phyloP scores from a whole-genome alignment of 108 stramenopile species.

The Nitzschia sp. region DNA sequence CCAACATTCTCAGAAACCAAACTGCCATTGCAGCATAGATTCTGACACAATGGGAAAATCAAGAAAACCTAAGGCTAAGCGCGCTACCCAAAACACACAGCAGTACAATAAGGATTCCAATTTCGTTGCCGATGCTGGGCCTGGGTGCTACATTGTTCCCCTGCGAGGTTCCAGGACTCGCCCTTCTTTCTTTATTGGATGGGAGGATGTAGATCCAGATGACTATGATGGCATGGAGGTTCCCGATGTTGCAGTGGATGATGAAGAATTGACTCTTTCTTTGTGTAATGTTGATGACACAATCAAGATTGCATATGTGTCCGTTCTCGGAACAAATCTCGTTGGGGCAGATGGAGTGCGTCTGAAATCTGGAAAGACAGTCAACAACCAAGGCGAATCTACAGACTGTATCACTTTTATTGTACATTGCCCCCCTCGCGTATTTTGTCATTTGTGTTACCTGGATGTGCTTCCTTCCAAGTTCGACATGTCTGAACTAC shows the following conservation, averaged over 20 bases:
- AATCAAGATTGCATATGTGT: constrained; percentile 47
- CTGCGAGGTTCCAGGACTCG: not conserved
- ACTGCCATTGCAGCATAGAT: not conserved
- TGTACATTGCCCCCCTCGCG: constrained; percentile 68
- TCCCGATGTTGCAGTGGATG: constrained; percentile 57
- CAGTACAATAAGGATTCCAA: constrained; percentile 5
- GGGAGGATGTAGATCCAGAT: constrained; percentile 51
- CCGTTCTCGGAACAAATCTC: constrained; percentile 39
- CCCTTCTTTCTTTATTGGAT: constrained; percentile 35
- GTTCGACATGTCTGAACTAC: constrained; percentile 23
- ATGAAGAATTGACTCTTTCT: constrained; percentile 49
- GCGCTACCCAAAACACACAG: not conserved
- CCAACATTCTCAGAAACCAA: not conserved
- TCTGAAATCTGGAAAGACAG: constrained; percentile 33
- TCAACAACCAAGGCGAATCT: constrained; percentile 33
- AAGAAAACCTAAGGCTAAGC: too few species aligned
- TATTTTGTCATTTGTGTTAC: constrained; percentile 70
- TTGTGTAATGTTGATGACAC: constrained; percentile 42
- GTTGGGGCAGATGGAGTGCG: constrained; percentile 23
- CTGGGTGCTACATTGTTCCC: constrained; percentile 51
- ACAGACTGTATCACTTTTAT: constrained; percentile 66
- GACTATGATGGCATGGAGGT: constrained; percentile 44
- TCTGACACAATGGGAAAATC: not conserved
- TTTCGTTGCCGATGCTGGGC: constrained; percentile 53
- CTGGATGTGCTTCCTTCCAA: constrained; percentile 37